Evolutionary conservation across 257 asterid genomes (phyloP).

Genomic region (Solanum ahanhuiri): DNA sequence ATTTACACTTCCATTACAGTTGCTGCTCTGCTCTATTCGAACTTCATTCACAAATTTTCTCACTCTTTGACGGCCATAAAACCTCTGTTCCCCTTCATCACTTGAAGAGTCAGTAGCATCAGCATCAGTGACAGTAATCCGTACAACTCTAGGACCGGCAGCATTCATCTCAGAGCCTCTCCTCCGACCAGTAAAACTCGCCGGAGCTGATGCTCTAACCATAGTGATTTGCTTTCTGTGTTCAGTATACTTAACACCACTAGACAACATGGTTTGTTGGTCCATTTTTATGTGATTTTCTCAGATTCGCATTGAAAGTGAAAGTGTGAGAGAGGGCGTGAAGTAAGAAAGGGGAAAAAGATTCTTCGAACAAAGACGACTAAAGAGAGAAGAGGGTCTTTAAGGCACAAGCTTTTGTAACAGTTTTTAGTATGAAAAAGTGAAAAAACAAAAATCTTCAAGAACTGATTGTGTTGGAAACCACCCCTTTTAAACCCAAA

Average conservation of each 20-base stretch:
- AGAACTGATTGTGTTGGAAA: not conserved
- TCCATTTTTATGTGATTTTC: constrained; percentile 6
- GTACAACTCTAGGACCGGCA: constrained; percentile 28
- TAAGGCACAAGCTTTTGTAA: constrained; percentile 20
- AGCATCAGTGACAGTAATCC: constrained; percentile 65
- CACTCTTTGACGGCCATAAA: constrained; percentile 31
- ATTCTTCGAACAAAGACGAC: constrained; percentile 41
- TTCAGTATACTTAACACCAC: constrained; percentile 44
- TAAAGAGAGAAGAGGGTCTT: constrained; percentile 11
- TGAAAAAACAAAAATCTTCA: not conserved
- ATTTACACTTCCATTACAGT: constrained; percentile 9
- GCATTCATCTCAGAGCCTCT: constrained; percentile 8
- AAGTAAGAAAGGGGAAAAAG: constrained; percentile 9
- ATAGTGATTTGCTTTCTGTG: constrained; percentile 41
- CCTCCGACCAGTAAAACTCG: constrained; percentile 11
- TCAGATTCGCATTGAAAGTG: constrained; percentile 66
- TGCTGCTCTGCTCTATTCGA: constrained; percentile 18
- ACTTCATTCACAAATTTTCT: constrained; percentile 64
- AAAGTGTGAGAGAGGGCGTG: constrained; percentile 19
- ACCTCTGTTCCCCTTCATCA: constrained; percentile 43
- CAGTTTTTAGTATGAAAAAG: not conserved
- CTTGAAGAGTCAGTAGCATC: constrained; percentile 92
- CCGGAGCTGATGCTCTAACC: not conserved
- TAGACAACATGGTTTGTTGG: constrained; percentile 18
- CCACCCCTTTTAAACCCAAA: not conserved